These are phyloP conservation scores for Cyclotella distinguenda DNA, from an alignment of 108 stramenopile genomes.

Conservation along the genomic window DNA sequence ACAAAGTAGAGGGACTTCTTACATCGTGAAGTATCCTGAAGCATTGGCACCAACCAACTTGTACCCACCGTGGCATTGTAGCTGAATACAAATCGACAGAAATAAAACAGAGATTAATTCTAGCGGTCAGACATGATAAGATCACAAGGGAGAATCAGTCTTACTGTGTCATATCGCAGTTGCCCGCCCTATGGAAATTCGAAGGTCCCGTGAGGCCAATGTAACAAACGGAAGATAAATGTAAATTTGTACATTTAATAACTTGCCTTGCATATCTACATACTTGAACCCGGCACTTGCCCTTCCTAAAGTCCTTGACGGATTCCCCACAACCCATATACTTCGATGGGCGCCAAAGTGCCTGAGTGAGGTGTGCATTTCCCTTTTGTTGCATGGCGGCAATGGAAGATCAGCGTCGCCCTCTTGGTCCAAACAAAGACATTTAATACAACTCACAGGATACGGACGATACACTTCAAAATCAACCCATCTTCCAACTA, in stretches of 20 bases:
- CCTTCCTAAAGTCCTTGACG: constrained; percentile 10
- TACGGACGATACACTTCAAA: constrained; percentile 15
- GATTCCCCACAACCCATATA: constrained; percentile 37
- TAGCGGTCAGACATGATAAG: too few species aligned
- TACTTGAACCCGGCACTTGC: constrained; percentile 31
- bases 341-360: constrained; percentile 13
- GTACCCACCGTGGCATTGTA: constrained; percentile 15
- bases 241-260: neutral
- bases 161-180: constrained; percentile 27
- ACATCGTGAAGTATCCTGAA: constrained; percentile 11
- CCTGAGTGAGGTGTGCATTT: neutral
- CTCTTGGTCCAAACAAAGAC: too few species aligned
- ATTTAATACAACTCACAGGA: constrained; percentile 1
- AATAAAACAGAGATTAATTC: neutral
- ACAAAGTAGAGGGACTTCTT: neutral
- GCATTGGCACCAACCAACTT: constrained; percentile 29
- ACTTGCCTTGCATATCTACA: constrained; percentile 28
- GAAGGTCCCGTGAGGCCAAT: too few species aligned
- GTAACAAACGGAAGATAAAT: neutral
- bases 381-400: neutral
- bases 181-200: constrained; percentile 14
- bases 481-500: constrained; percentile 36
- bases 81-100: neutral
- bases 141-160: neutral
- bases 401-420: neutral